Conservation (phyloP, 2,329 filamentous ascomycete species). For the Fusarium albidum region DNA sequence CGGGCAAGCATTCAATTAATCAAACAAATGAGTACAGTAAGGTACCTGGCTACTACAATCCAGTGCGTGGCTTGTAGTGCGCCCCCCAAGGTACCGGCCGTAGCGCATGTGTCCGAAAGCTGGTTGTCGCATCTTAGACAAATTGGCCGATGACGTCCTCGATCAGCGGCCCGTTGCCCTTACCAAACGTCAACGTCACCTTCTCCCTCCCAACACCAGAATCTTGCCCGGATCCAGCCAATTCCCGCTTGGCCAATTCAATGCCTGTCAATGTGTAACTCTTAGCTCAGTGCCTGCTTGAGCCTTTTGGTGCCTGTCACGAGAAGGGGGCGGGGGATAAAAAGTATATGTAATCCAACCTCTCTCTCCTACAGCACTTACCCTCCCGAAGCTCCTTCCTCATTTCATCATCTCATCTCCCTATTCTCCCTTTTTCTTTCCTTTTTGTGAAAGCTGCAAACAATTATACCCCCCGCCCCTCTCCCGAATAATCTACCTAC, state of each 20-base stretch:
- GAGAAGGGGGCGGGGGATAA: slow-evolving; percentile 10
- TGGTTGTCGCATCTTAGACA: slow-evolving; percentile 22
- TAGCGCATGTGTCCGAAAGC: slow-evolving; percentile 13
- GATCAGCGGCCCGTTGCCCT: slow-evolving; percentile 38
- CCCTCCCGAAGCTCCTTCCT: background rate
- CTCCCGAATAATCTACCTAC: slow-evolving; percentile 33
- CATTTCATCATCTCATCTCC: slow-evolving; percentile 25
- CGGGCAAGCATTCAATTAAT: slow-evolving; percentile 10
- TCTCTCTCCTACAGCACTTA: slow-evolving; percentile 19
- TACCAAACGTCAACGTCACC: slow-evolving; percentile 50
- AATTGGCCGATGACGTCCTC: slow-evolving; percentile 46
- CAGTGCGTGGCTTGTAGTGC: slow-evolving; percentile 6
- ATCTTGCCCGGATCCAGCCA: slow-evolving; percentile 34
- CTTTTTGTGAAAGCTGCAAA: slow-evolving; percentile 12
- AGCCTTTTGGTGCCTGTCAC: slow-evolving; percentile 28
- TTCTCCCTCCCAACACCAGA: slow-evolving; percentile 30
- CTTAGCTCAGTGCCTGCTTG: slow-evolving; percentile 4
- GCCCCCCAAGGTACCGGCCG: slow-evolving; percentile 4
- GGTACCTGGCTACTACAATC: slow-evolving; percentile 1
- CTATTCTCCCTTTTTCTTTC: slow-evolving; percentile 5
- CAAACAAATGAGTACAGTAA: slow-evolving; percentile 14
- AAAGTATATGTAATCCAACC: slow-evolving; percentile 41
- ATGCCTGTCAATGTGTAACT: slow-evolving; percentile 18
- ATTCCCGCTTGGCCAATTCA: slow-evolving; percentile 13
- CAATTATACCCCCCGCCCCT: slow-evolving; percentile 31